Evolutionary conservation across 768 basidiomycete species (phyloP), one percentile per base, ranked within the genome.

Genomic region (Terana coerulea): DNA sequence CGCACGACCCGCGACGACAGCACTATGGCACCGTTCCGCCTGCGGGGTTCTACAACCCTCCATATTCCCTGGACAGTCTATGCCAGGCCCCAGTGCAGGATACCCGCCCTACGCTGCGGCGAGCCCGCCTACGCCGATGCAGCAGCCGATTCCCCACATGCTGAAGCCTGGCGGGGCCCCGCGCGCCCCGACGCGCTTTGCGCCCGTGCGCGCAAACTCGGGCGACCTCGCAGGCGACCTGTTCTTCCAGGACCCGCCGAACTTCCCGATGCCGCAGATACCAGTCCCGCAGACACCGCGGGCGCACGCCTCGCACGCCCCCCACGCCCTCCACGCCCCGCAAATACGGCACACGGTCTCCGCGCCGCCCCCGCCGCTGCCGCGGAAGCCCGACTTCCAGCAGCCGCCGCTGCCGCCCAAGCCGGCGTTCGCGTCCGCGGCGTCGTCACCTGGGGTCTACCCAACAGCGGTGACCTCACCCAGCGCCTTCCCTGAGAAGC

Each of bases 371-470:
- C 61, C 60, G 22, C 59, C 59, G 2, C 25, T 64, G 5, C 63
- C 60, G 28, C 51, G 52, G n/a, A 60, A 57, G 30, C 63, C 59
- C 3, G 52, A 59, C 46, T 37, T 46, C 26, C 46, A 52, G 33
- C 52, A 47, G 8, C 64, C 64, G 3, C 64, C 60, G 21, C 30
- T 65, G 2, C 64, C 64, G 5, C 55, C 57, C 35, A 63, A 61
- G 42, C 60, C 61, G 10, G n/a, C 44, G 10, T 34, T 54, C 30
- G 46, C 49, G 6, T 40, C 31, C 12, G 52, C 55, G 21, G 43
- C 54, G 9, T 21, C 33, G 7, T 0, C 73, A 72, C 36, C 47
- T 0, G 75, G 74, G 36, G 71, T 72, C 53, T 75, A 76, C 1
- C 70, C 70, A 73, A 72, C 75, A 12, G 74, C 72, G 24, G 61